phyloP scores from a whole-genome alignment of 2,329 filamentous ascomycete species.

The Cercospora sp. region DNA sequence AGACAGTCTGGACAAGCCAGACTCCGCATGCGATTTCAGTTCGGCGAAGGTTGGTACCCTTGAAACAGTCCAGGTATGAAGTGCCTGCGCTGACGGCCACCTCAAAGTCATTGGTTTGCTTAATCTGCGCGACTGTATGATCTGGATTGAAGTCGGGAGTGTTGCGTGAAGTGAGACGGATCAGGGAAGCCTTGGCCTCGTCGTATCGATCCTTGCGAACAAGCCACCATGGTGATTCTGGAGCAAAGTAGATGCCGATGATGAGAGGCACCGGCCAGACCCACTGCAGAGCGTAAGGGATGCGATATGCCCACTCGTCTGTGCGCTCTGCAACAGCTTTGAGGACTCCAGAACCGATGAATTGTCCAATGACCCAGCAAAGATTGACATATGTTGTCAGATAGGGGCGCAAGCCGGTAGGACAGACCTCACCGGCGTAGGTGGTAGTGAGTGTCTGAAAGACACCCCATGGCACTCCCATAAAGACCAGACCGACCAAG shows the following conservation, averaged over 20 bases:
- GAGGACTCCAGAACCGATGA: slow-evolving; percentile 42
- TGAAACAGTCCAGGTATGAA: slow-evolving; percentile 43
- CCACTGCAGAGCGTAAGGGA: slow-evolving; percentile 52
- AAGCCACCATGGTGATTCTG: slow-evolving; percentile 38
- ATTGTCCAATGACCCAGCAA: slow-evolving; percentile 46
- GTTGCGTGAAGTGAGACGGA: slow-evolving; percentile 33
- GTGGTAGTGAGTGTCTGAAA: slow-evolving; percentile 38
- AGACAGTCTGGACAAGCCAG: slow-evolving; percentile 42
- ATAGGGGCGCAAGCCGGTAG: slow-evolving; percentile 30
- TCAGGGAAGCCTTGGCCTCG: slow-evolving; percentile 31
- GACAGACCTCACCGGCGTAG: slow-evolving; percentile 44
- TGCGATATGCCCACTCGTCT: slow-evolving; percentile 43
- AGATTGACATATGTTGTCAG: slow-evolving; percentile 37
- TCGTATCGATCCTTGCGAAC: slow-evolving; percentile 33
- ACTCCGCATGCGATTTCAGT: slow-evolving; percentile 44
- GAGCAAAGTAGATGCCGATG: slow-evolving; percentile 33
- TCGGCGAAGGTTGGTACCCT: slow-evolving; percentile 47
- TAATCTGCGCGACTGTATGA: slow-evolving; percentile 42
- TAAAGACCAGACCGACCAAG: slow-evolving; percentile 43
- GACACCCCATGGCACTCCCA: slow-evolving; percentile 42
- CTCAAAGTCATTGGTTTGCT: slow-evolving; percentile 41
- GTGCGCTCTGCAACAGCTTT: slow-evolving; percentile 36
- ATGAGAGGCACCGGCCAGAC: slow-evolving; percentile 44
- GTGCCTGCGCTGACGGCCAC: slow-evolving; percentile 34
- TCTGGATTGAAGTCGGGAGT: slow-evolving; percentile 24